These are phyloP conservation scores for Wickerhamiella parazyma DNA, from an alignment of 805 yeast genomes.

Conservation along the genomic window DNA sequence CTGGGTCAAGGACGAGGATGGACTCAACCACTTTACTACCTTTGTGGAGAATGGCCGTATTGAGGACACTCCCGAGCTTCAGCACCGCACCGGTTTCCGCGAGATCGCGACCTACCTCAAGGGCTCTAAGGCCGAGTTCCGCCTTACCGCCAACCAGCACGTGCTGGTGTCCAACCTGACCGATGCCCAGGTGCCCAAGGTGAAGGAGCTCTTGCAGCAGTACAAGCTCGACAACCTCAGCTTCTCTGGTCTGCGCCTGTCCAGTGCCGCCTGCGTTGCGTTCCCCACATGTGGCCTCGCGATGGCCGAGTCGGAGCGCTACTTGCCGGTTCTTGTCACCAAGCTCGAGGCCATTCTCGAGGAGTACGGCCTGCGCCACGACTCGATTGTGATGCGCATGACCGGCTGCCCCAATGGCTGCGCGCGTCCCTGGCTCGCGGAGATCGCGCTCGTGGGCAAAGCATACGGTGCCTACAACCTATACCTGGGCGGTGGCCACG, in stretches of 20 bases:
- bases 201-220: conserved; percentile 52
- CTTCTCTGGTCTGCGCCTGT: conserved; percentile 70
- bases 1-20: conserved; percentile 70
- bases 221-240: conserved; percentile 74
- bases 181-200: conserved; percentile 48
- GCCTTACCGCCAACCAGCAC: conserved; percentile 95
- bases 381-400: conserved; percentile 93
- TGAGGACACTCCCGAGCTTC: conserved; percentile 80
- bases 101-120: conserved; percentile 61
- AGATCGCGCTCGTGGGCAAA: conserved; percentile 88
- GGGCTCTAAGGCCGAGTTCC: conserved; percentile 53
- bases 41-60: conserved; percentile 95
- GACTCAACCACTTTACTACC: conserved; percentile 79
- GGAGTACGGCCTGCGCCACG: conserved; percentile 86
- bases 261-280: conserved; percentile 95
- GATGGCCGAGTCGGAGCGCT: conserved; percentile 96
- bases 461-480: conserved; percentile 87
- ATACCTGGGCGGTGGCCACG: conserved; percentile 91
- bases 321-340: conserved; percentile 65
- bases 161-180: conserved; percentile 59
- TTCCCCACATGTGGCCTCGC: conserved; percentile 98
- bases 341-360: conserved; percentile 80
- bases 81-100: conserved; percentile 76
- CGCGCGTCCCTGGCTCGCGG: conserved; percentile 97
- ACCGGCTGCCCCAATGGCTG: conserved; percentile 99